Base-by-base conservation (phyloP, 192 early-diverging fungal species). In the Coemansia sp. region DNA sequence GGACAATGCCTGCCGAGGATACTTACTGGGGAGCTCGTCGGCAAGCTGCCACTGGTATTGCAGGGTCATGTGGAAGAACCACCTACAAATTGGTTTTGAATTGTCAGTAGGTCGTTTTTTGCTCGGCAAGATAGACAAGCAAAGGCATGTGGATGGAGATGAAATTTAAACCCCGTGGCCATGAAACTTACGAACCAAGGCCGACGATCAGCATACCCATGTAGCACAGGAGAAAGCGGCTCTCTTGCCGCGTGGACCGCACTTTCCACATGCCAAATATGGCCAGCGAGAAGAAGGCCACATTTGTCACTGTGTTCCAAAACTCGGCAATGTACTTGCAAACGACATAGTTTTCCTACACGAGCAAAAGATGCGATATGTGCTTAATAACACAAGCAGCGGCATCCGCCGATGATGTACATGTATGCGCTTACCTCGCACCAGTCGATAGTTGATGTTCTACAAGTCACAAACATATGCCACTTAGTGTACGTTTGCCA, bases 51-150 rank as follows among this genome's bases (percentile, higher is more conserved):
- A 85, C 66, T 84, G 73, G 61, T 86, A 91, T 55, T 82, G 71
- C 36, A 94, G 73, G 6, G 93, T 91, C 82, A 87, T 90, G 71
- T 93, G 93, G 82, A 92, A 91, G 23, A 84, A 71, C 79, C 89
- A 91, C 33, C 72, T 77, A 82, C 59, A 62, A 13, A 31, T 39
- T 34, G 45, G 3, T 37, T 31, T 31, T 35, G 59, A 59, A 14
- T n/a, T 47, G 41, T 48, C 38, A 47, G 16, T 48, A 25, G 21
- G n/a, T 10, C 14, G 39, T 65, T 43, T 21, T 23, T 11, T 26
- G 6, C 16, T 50, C 53, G 53, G 41, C 53, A 64, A 41, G n/a
- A 10, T 28, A 35, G 47, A 47, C 45, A 62, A 47, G 50, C 23
- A 14, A 12, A 11, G 28, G 34, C 41, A 33, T 41, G 43, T 34